phyloP scores from a whole-genome alignment of 768 basidiomycete genomes.

The Termitomyces sp. region DNA sequence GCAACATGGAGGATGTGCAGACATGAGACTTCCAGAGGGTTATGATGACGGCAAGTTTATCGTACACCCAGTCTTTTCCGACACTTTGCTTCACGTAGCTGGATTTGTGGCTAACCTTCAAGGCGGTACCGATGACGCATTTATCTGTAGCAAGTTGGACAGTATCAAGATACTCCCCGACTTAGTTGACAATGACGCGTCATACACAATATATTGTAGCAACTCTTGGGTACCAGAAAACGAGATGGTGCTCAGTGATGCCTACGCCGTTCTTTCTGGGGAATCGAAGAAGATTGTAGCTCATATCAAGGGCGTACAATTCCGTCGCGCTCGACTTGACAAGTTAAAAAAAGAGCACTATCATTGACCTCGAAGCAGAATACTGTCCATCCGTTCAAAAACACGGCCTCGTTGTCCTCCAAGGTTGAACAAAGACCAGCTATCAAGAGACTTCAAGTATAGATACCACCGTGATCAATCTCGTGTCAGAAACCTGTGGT shows the following conservation, averaged over 20 bases:
- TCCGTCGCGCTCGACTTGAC: constrained; percentile 51
- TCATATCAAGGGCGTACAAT: constrained; percentile 52
- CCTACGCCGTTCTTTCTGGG: constrained; percentile 42
- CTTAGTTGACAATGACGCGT: constrained; percentile 34
- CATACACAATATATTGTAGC: constrained; percentile 53
- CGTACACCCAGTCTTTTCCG: constrained; percentile 57
- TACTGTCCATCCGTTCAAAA: neutral
- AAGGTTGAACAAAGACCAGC: neutral
- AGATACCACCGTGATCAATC: constrained; percentile 27
- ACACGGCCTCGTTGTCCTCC: neutral
- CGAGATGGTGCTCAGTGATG: constrained; percentile 47
- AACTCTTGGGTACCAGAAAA: constrained; percentile 41
- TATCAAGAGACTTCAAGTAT: constrained; percentile 6
- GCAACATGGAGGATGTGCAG: constrained; percentile 50
- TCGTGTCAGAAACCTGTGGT: constrained; percentile 41
- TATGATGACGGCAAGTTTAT: constrained; percentile 33
- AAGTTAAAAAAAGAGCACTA: constrained; percentile 48
- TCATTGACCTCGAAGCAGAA: constrained; percentile 27
- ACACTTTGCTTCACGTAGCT: constrained; percentile 65
- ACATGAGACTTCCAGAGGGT: constrained; percentile 36
- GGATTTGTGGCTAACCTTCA: constrained; percentile 68
- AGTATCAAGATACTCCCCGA: constrained; percentile 44
- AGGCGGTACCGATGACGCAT: constrained; percentile 47
- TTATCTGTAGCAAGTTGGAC: constrained; percentile 59
- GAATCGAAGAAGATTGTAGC: constrained; percentile 46